phyloP scores from a whole-genome alignment of 352 stramenopile species.

The Globisporangium iwayamae region DNA sequence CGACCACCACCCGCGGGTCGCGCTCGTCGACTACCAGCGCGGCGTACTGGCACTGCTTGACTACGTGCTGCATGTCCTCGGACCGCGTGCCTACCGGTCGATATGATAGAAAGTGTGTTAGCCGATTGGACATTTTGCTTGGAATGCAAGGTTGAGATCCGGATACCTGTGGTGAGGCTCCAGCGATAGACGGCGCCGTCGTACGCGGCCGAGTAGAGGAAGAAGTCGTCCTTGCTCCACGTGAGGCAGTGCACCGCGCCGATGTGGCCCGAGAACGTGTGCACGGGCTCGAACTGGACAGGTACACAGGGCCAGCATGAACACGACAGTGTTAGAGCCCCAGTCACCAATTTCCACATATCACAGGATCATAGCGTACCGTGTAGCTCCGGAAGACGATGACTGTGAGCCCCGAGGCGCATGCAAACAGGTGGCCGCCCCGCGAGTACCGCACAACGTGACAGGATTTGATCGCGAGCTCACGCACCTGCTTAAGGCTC shows the following conservation, averaged over 20 bases:
- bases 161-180: slow-evolving; percentile 35
- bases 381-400: slow-evolving; percentile 63
- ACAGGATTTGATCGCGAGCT: slow-evolving; percentile 67
- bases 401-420: slow-evolving; percentile 60
- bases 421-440: slow-evolving; percentile 77
- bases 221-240: slow-evolving; percentile 72
- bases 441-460: slow-evolving; percentile 54
- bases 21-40: slow-evolving; percentile 47
- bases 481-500: slow-evolving; percentile 53
- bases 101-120: background rate
- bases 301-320: background rate
- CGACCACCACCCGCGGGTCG: slow-evolving; percentile 51
- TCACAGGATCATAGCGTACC: slow-evolving; percentile 18
- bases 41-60: slow-evolving; percentile 77
- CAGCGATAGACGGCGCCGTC: slow-evolving; percentile 84
- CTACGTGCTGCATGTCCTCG: slow-evolving; percentile 70
- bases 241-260: slow-evolving; percentile 56
- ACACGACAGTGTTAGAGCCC: background rate
- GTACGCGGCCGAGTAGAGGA: slow-evolving; percentile 71
- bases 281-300: slow-evolving; percentile 45
- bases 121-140: background rate
- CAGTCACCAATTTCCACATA: background rate
- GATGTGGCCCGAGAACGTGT: slow-evolving; percentile 83
- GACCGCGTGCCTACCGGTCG: slow-evolving; percentile 34
- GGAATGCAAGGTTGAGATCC: background rate